Percentiles rank a stretch among this genome's conserved stretches.
These are phyloP conservation scores for Xylariaceae sp. DNA, from an alignment of 2,329 filamentous ascomycete genomes.

Conservation along the genomic window DNA sequence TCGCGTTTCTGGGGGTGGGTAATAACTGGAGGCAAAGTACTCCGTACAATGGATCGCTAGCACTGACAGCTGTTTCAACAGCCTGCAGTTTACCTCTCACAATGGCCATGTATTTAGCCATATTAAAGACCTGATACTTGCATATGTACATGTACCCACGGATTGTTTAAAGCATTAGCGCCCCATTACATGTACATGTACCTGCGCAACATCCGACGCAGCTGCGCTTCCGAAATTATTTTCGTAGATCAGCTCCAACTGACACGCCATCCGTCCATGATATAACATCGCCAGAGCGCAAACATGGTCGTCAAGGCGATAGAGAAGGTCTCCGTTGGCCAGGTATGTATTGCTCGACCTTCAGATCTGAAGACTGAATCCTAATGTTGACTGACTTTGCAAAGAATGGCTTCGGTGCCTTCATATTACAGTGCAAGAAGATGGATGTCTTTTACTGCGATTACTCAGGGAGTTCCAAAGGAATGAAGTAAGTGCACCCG, in stretches of 20 bases:
- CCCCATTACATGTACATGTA: too few relatives aligned
- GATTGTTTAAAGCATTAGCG: too few relatives aligned
- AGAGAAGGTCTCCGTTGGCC: slow-evolving; percentile 48
- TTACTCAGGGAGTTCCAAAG: slow-evolving; percentile 85
- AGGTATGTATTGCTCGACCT: slow-evolving; percentile 37
- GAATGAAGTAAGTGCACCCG: slow-evolving; percentile 70
- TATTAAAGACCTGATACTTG: not conserved
- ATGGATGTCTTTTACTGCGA: slow-evolving; percentile 97
- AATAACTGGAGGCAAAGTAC: too few relatives aligned
- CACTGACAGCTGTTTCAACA: not conserved
- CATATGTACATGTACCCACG: not conserved
- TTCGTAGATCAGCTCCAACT: too few relatives aligned
- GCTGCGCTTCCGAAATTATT: too few relatives aligned
- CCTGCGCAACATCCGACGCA: too few relatives aligned
- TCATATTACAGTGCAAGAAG: slow-evolving; percentile 95
- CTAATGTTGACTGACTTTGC: not conserved
- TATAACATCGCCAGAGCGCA: too few relatives aligned
- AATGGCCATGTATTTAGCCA: slow-evolving; percentile 12
- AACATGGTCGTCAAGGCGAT: slow-evolving; percentile 55
- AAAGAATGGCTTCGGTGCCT: slow-evolving; percentile 93
- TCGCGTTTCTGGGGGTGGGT: slow-evolving; percentile 24
- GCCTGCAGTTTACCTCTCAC: too few relatives aligned
- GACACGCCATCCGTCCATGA: too few relatives aligned
- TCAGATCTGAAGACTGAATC: not conserved
- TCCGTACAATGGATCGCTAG: not conserved